Evolutionary conservation across 2,329 filamentous ascomycete genomes (phyloP).

Genomic region (Ampelomyces quisqualis): DNA sequence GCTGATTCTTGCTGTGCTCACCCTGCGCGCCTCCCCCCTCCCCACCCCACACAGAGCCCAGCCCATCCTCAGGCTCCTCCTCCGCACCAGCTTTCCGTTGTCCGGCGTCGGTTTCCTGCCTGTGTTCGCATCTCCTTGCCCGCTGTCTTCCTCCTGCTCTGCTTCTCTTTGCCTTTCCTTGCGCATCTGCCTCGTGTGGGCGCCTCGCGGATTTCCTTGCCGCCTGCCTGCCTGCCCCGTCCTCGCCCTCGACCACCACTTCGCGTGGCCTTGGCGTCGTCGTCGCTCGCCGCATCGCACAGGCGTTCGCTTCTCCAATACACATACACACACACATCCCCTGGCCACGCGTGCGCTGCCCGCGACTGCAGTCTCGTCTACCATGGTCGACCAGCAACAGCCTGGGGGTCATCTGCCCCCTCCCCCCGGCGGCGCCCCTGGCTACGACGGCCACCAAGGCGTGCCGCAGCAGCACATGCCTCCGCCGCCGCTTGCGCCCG

Average conservation of each 20-base stretch:
- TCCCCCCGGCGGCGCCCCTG: constrained; percentile 69
- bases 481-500: constrained; percentile 79
- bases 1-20: constrained; percentile 31
- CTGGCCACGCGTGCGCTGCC: constrained; percentile 9
- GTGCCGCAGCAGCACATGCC: constrained; percentile 77
- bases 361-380: constrained; percentile 24
- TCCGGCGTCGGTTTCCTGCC: constrained; percentile 39
- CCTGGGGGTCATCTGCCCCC: constrained; percentile 65
- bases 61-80: too few species aligned
- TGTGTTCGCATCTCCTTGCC: constrained; percentile 39
- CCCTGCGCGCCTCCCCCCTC: constrained; percentile 30
- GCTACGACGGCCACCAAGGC: constrained; percentile 73
- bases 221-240: too few species aligned
- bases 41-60: constrained; percentile 40
- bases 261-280: constrained; percentile 12
- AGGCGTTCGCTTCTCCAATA: constrained; percentile 4
- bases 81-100: constrained; percentile 36
- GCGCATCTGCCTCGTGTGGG: constrained; percentile 33
- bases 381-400: constrained; percentile 77
- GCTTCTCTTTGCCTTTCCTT: constrained; percentile 43
- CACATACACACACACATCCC: constrained; percentile 6
- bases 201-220: constrained; percentile 34
- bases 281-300: constrained; percentile 11
- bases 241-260: constrained; percentile 17
- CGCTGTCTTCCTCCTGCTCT: constrained; percentile 33